A percentile compares a stretch with the other conserved stretches of the same genome.
phyloP scores from a whole-genome alignment of 306 rosid genomes.

The Alnus glutinosa region DNA sequence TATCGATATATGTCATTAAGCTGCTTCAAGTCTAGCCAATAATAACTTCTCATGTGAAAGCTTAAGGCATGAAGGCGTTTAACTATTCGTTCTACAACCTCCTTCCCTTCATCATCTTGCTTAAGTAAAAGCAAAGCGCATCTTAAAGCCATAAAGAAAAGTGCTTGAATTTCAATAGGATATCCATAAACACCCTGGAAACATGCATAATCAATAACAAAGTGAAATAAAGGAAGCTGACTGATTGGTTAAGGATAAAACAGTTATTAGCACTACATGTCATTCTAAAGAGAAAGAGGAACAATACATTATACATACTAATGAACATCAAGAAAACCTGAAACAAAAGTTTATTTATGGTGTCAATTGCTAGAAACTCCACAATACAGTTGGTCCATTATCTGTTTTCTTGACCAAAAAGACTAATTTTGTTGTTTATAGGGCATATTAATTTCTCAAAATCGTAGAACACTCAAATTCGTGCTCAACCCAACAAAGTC shows the following conservation, averaged over 20 bases:
- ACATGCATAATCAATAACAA: conserved; percentile 15
- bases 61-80: conserved; percentile 82
- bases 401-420: conserved; percentile 7
- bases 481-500: neutral
- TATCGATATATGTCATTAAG: conserved; percentile 81
- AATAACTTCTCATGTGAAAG: conserved; percentile 83
- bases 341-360: neutral
- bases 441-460: neutral
- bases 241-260: conserved; percentile 3
- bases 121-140: conserved; percentile 83
- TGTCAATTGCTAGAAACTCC: neutral
- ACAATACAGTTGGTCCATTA: neutral
- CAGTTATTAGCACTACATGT: too few relatives aligned
- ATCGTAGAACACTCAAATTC: neutral
- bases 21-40: conserved; percentile 87
- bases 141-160: conserved; percentile 94
- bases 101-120: conserved; percentile 83
- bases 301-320: conserved; percentile 8
- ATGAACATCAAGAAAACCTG: neutral
- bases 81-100: conserved; percentile 57
- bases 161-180: conserved; percentile 93
- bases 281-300: neutral
- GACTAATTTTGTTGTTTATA: neutral
- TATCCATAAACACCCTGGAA: conserved; percentile 95
- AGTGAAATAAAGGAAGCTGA: conserved; percentile 16